Conservation (phyloP, 2,329 filamentous ascomycete species). For the Metarhizium sp. region DNA sequence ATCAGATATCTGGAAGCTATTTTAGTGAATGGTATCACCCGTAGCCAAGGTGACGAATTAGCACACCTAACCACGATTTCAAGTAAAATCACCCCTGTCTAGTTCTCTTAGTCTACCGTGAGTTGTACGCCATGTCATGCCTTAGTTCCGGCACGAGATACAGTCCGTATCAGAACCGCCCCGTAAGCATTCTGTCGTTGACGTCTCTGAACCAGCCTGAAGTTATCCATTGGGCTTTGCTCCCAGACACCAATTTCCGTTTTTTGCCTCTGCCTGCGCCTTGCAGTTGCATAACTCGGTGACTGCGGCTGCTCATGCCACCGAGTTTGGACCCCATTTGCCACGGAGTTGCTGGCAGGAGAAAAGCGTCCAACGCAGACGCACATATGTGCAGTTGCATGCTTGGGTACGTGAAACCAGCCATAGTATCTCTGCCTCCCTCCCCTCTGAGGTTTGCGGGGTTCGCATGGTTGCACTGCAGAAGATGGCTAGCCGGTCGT, state of each 20-base stretch:
- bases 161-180: not conserved
- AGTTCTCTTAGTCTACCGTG: not conserved
- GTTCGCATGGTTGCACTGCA: constrained; percentile 11
- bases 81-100: not conserved
- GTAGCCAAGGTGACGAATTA: constrained; percentile 1
- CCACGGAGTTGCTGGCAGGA: constrained; percentile 3
- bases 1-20: not conserved
- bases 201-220: not conserved
- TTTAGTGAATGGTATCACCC: not conserved
- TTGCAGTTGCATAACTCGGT: not conserved
- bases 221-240: not conserved
- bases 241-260: not conserved
- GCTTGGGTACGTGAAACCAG: not conserved
- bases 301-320: constrained; percentile 2
- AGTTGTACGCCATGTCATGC: not conserved
- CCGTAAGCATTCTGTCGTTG: not conserved
- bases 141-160: not conserved
- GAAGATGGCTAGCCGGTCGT: constrained; percentile 4
- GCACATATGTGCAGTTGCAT: not conserved
- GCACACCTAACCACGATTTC: not conserved
- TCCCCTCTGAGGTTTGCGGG: constrained; percentile 5
- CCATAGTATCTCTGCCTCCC: not conserved
- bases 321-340: constrained; percentile 1
- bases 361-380: not conserved
- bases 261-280: not conserved